Base-by-base conservation (phyloP, 2,329 filamentous ascomycete genomes). In the Trichoderma atrobrunneum region DNA sequence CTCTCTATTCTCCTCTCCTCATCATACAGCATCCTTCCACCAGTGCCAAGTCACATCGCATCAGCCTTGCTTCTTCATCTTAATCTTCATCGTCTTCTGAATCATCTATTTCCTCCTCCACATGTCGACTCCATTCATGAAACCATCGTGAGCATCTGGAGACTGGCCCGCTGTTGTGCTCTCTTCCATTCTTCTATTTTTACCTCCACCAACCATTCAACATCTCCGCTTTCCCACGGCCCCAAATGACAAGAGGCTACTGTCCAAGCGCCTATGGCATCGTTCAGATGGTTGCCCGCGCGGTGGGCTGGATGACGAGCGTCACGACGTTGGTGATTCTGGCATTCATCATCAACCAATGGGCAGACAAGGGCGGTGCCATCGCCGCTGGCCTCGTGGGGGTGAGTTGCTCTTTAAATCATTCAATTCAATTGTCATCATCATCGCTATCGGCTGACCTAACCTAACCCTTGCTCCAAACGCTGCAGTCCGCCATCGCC, bases 261-360 rank as follows among this genome's bases (percentile, higher is more conserved):
- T 73, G 62, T 39, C 56, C 68, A 21, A 57, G 61, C 48, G 32
- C 56, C 18, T 71, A 73, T 62, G 72, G 39, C 72, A 21, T 66
- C 62, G 28, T 74, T 34, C 77, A 78, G 43, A 77, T 79, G 1
- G 72, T 72, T 28, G 72, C 76, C 68, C 76, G 81, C 56, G 72
- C 76, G 18, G 34, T 81, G 32, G 79, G 77, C 57, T 82, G 81
- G 81, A 64, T 79, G 43, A 78, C 78, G 51, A 76, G 76, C 57
- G 73, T 81, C n/a, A 76, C 76, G 1, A 74, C 79, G 59, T 75
- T 82, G 36, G 74, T 81, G 2, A 73, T 81, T 57, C 73, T 82
- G 39, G 78, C 76, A 14, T 82, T 77, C 43, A 73, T 81, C 34
- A 77, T 78, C 54, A 79, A 79, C 32, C 74, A 75, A 48, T 82